Evolutionary conservation across 306 rosid species (phyloP).

Genomic region (Pyrus betulifolia): DNA sequence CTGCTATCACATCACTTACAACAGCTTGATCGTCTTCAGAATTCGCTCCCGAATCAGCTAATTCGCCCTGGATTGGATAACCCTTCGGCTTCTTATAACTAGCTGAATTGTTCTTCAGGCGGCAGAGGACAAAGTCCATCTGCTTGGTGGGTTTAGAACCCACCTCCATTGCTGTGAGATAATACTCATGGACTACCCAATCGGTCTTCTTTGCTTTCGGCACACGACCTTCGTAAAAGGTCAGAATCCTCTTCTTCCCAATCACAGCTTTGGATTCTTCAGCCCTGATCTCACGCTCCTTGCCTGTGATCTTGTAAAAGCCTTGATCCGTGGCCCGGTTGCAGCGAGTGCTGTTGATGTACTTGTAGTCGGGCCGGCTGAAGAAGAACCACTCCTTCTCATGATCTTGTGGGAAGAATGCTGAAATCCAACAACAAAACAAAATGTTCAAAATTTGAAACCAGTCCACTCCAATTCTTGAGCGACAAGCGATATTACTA

Average conservation of each 20-base stretch:
- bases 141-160: constrained; percentile 17
- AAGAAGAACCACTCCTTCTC: constrained; percentile 58
- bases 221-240: constrained; percentile 35
- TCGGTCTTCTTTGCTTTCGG: constrained; percentile 20
- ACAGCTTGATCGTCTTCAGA: not conserved
- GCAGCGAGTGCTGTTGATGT: constrained; percentile 17
- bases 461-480: not conserved
- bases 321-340: constrained; percentile 48
- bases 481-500: too few species aligned
- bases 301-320: constrained; percentile 60
- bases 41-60: constrained; percentile 5
- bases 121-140: constrained; percentile 20
- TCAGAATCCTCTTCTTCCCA: constrained; percentile 60
- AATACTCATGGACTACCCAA: constrained; percentile 70
- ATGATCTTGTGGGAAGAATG: not conserved
- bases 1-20: not conserved
- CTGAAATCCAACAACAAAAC: not conserved
- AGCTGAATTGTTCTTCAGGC: constrained; percentile 23
- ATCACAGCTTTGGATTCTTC: constrained; percentile 22
- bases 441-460: not conserved
- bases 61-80: not conserved
- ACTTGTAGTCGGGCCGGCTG: constrained; percentile 28
- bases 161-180: not conserved
- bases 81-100: not conserved
- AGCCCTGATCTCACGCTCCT: constrained; percentile 24